Base-by-base conservation (phyloP, 192 early-diverging fungal genomes). In the Linnemannia exigua region DNA sequence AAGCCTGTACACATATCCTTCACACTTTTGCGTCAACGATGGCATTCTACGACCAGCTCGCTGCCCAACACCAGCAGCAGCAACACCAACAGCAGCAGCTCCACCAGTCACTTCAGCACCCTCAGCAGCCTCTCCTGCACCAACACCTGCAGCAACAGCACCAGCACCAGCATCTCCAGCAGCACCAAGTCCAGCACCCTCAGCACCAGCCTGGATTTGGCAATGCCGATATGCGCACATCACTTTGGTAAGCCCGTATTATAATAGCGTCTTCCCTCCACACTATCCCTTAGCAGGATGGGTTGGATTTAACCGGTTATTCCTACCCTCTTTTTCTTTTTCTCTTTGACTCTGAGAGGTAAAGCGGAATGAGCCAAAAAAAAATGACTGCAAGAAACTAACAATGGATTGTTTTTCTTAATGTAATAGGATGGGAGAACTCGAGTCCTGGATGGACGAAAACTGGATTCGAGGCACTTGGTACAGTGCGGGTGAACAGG, bases 371-470 rank as follows among this genome's bases (percentile, higher is more conserved):
- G 11, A 25, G 19, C 37, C 48, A 74, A 37, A 36, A 71, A 31
- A 58, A 41, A 66, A 69, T 47, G n/a, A 35, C 17, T 66, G 37
- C 25, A 33, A 25, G 22, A 28, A 33, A 28, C 20, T 37, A 8
- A 41, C 52, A 19, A 7, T 12, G 22, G 19, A n/a, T 38, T 15
- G 6, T 35, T 14, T 38, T 20, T 48, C 25, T 41, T 47, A n/a
- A 17, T 37, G 61, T 20, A 31, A n/a, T 88, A 93, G 96, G 96
- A 97, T 97, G 96, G 97, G 97, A 63, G 97, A 98, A 79, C 92
- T 99, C 28, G 98, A 99, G 79, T 92, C 95, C 8, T 99, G 98
- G 97, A 99, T 99, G 98, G 97, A 98, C 82, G 97, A 99, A 80
- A 95, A 93, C 70, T 97, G 93, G 88, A 94, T 99, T 72, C 90